Evolutionary conservation across 805 yeast genomes (phyloP).

Genomic region (Ogataea allantospora): DNA sequence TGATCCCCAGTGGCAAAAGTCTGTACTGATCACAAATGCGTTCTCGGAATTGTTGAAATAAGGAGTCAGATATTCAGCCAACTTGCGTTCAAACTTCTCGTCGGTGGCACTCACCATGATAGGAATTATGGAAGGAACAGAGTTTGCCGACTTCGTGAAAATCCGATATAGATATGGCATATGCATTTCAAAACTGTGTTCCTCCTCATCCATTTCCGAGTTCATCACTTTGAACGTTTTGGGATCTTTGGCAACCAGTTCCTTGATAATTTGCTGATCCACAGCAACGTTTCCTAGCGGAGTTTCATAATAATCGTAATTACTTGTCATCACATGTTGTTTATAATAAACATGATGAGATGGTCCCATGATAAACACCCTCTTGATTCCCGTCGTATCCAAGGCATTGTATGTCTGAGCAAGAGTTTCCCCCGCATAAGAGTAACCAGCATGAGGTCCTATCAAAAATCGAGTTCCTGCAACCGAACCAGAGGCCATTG

Average conservation of each 20-base stretch:
- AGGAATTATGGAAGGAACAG: slow-evolving; percentile 60
- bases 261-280: slow-evolving; percentile 47
- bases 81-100: slow-evolving; percentile 38
- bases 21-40: slow-evolving; percentile 80
- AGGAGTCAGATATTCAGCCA: slow-evolving; percentile 51
- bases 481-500: slow-evolving; percentile 33
- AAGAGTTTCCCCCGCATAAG: slow-evolving; percentile 74
- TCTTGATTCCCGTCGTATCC: slow-evolving; percentile 54
- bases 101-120: slow-evolving; percentile 71
- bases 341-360: slow-evolving; percentile 85
- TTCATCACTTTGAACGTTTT: slow-evolving; percentile 56
- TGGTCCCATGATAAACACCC: slow-evolving; percentile 86
- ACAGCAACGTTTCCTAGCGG: slow-evolving; percentile 78
- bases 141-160: slow-evolving; percentile 33
- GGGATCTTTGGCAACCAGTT: slow-evolving; percentile 36
- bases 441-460: slow-evolving; percentile 88
- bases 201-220: slow-evolving; percentile 65
- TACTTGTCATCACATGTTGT: slow-evolving; percentile 54
- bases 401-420: slow-evolving; percentile 74
- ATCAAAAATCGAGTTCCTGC: slow-evolving; percentile 50
- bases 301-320: slow-evolving; percentile 61
- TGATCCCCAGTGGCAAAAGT: slow-evolving; percentile 93
- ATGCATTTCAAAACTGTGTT: slow-evolving; percentile 95
- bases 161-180: slow-evolving; percentile 66
- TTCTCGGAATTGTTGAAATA: slow-evolving; percentile 53